Conservation (phyloP, 2,329 filamentous ascomycete genomes). For the Dichotomopilus funicola region DNA sequence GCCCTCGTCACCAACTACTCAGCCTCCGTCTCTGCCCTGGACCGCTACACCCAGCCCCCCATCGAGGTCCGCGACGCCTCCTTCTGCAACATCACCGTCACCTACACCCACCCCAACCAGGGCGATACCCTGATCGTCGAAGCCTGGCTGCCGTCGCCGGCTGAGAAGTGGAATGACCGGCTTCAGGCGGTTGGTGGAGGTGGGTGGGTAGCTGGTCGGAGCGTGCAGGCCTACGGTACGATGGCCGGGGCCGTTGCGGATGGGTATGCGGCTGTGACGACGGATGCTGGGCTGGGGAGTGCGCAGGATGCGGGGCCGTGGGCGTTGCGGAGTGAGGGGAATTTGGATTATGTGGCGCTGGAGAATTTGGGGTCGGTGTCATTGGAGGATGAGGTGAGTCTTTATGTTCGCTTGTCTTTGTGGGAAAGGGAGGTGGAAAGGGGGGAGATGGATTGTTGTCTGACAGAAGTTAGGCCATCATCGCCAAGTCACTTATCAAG, state of each 20-base stretch:
- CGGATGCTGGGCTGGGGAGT: conserved; percentile 22
- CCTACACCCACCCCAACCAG: conserved; percentile 37
- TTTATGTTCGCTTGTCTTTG: conserved; percentile 10
- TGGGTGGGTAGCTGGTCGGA: conserved; percentile 25
- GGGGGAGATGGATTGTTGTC: too few species aligned
- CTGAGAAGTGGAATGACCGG: conserved; percentile 30
- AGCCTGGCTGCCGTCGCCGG: conserved; percentile 31
- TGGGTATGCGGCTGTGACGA: conserved; percentile 23
- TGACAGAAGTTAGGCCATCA: conserved; percentile 18
- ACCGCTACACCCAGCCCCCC: conserved; percentile 7
- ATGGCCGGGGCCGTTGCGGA: conserved; percentile 18
- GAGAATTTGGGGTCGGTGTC: conserved; percentile 21
- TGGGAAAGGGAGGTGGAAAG: too few species aligned
- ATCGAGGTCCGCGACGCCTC: conserved; percentile 15
- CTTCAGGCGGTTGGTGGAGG: conserved; percentile 36
- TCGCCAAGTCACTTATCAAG: conserved; percentile 42
- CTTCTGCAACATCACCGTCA: conserved; percentile 38
- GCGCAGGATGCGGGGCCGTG: conserved; percentile 12
- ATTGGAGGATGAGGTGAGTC: conserved; percentile 10
- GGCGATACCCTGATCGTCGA: conserved; percentile 32
- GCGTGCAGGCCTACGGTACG: conserved; percentile 5
- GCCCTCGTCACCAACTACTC: conserved; percentile 17
- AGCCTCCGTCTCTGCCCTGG: background rate
- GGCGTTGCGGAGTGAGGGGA: conserved; percentile 22
- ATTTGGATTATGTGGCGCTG: conserved; percentile 20